Base-by-base conservation (phyloP, 352 stramenopile genomes). In the Globisporangium ultimum region DNA sequence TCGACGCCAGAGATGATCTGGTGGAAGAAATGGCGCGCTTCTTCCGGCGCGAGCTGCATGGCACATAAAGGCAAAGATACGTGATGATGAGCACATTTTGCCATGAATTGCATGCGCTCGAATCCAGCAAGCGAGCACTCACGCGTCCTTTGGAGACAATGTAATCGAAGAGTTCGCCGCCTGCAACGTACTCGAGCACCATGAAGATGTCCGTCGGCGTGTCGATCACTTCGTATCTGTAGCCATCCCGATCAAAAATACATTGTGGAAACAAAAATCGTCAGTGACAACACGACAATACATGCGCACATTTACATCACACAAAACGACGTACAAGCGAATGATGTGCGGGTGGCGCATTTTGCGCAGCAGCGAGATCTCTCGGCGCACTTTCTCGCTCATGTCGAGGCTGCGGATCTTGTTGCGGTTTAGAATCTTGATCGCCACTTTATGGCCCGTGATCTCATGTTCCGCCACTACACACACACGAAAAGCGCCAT, bases 281-380 rank as follows among this genome's bases (percentile, higher is more conserved):
- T 14, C 5, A 18, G 13, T 11, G 4, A 20, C 34, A 22, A n/a
- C 34, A 46, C 42, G 21, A 14, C 18, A 24, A 11, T 2, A 34
- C 22, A 47, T 15, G 12, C 8, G 0, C 36, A 47, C 13, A 50
- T 28, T 28, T 17, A 6, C 38, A 17, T 28, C 2, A 5, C 24
- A 43, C 10, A 6, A 2, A 14, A 48, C 3, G 0, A 70, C 70
- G 48, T 97, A 99, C 70, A 99, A 76, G n/a, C 97, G 88, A 58
- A 99, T 99, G 74, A 99, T 99, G 68, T 99, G 97, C 51, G 97
- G 97, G 77, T 99, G 98, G 51, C 91, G 97, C 82, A 98, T 99
- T 55, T 98, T 90, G 66, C 98, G 95, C 46, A 99, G 75, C 60
- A 99, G 97, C 62, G 97, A 98, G 70, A 99, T 99, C 89, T 99